Percentiles rank a stretch among this genome's conserved stretches.
phyloP scores from a whole-genome alignment of 1,284 basidiomycete genomes.

The Fomitopsis schrenkii region DNA sequence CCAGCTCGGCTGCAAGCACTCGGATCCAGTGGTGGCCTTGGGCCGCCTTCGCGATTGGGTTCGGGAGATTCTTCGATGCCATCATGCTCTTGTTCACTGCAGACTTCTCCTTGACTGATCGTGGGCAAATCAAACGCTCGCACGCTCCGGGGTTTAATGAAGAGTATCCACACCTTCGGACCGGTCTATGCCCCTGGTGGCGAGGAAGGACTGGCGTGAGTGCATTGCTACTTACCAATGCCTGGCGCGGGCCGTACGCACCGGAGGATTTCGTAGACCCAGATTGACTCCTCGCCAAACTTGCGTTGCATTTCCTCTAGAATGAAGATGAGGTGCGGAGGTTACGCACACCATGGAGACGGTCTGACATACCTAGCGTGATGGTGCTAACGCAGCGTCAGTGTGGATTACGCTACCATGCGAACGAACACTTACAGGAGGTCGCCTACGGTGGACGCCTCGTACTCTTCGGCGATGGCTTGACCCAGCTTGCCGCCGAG shows the following conservation, averaged over 20 bases:
- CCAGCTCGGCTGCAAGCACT: constrained; percentile 87
- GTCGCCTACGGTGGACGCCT: constrained; percentile 86
- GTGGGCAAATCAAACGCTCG: background rate
- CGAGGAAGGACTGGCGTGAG: background rate
- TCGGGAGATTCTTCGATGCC: constrained; percentile 86
- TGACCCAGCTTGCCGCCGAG: constrained; percentile 94
- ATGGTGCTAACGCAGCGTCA: constrained; percentile 34
- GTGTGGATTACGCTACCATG: background rate
- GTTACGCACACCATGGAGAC: background rate
- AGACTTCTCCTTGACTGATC: constrained; percentile 83
- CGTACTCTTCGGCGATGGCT: constrained; percentile 84
- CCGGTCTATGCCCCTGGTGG: constrained; percentile 79
- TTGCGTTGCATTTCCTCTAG: constrained; percentile 79
- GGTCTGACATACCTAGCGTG: constrained; percentile 36
- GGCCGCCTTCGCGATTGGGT: constrained; percentile 65
- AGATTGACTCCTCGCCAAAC: constrained; percentile 82
- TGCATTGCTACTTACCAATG: background rate
- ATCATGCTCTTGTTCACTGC: constrained; percentile 87
- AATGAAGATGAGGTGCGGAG: background rate
- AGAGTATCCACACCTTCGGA: constrained; percentile 63
- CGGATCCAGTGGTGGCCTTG: constrained; percentile 89
- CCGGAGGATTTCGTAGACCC: constrained; percentile 87
- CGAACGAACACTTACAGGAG: constrained; percentile 54
- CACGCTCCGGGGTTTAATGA: constrained; percentile 5
- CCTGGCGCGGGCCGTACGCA: constrained; percentile 24